phyloP scores from a whole-genome alignment of 2,329 filamentous ascomycete species.

The Aspergillus fumigatiaffinis region DNA sequence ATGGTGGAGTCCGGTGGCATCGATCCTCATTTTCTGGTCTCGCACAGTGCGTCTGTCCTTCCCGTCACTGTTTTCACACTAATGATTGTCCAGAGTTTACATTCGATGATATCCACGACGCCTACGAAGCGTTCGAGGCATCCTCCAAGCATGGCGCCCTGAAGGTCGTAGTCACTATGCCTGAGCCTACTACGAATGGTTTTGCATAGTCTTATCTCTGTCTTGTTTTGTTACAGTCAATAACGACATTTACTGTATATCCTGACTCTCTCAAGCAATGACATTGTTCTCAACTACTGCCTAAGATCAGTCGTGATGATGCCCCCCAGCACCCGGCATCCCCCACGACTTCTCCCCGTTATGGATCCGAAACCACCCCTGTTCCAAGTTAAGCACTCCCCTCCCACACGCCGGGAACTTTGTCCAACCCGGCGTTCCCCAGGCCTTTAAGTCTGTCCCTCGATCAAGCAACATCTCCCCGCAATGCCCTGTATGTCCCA shows the following conservation, averaged over 20 bases:
- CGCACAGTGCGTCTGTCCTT: slow-evolving; percentile 7
- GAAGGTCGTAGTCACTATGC: slow-evolving; percentile 40
- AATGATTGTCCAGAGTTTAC: slow-evolving; percentile 31
- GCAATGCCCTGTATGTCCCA: slow-evolving; percentile 47
- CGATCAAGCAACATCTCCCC: neutral
- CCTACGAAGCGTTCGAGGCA: slow-evolving; percentile 43
- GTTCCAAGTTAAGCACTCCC: neutral
- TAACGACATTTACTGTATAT: neutral
- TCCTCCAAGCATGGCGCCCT: slow-evolving; percentile 41
- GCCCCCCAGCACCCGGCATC: neutral
- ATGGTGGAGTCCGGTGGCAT: slow-evolving; percentile 1
- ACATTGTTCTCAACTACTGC: too few relatives aligned
- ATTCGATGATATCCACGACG: slow-evolving; percentile 43
- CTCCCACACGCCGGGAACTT: slow-evolving; percentile 2
- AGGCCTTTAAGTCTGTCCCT: neutral
- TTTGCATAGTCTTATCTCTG: neutral
- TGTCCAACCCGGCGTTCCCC: neutral
- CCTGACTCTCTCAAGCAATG: too few relatives aligned
- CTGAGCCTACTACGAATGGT: neutral
- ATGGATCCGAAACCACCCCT: slow-evolving; percentile 1
- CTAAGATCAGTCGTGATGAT: neutral
- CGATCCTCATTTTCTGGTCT: slow-evolving; percentile 7
- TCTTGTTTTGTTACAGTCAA: neutral
- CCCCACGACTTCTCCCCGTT: neutral
- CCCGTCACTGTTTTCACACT: neutral